Conservation (phyloP, 306 rosid genomes). For the Gillenia trifoliata region DNA sequence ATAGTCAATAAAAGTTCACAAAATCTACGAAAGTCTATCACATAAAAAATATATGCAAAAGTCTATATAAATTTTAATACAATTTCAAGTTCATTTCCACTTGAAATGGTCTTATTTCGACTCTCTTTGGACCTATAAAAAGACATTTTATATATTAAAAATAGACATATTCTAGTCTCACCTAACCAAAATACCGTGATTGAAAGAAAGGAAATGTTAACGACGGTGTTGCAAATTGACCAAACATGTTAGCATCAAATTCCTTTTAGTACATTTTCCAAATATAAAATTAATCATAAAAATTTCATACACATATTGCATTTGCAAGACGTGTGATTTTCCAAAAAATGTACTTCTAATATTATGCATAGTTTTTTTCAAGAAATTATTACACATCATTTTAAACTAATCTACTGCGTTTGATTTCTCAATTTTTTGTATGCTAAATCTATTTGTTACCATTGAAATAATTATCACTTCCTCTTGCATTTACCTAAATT, state of each 20-base stretch:
- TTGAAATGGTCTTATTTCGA: not conserved
- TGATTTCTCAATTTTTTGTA: no score
- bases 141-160: not conserved
- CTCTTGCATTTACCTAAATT: not conserved
- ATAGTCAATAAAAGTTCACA: no score
- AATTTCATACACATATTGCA: no score
- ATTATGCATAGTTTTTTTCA: no score
- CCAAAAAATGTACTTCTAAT: not conserved
- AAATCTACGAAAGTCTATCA: no score
- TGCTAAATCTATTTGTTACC: not conserved
- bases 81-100: not conserved
- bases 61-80: no score
- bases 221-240: conserved; percentile 8
- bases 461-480: not conserved
- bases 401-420: no score
- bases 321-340: no score
- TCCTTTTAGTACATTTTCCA: not conserved
- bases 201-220: not conserved
- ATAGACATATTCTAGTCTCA: conserved; percentile 9
- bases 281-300: no score
- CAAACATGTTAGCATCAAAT: not conserved
- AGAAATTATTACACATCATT: no score
- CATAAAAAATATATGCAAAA: no score
- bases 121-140: not conserved
- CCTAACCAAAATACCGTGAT: conserved; percentile 6